phyloP scores from a whole-genome alignment of 495 filamentous ascomycete species.

The Aspergillus sclerotioniger region DNA sequence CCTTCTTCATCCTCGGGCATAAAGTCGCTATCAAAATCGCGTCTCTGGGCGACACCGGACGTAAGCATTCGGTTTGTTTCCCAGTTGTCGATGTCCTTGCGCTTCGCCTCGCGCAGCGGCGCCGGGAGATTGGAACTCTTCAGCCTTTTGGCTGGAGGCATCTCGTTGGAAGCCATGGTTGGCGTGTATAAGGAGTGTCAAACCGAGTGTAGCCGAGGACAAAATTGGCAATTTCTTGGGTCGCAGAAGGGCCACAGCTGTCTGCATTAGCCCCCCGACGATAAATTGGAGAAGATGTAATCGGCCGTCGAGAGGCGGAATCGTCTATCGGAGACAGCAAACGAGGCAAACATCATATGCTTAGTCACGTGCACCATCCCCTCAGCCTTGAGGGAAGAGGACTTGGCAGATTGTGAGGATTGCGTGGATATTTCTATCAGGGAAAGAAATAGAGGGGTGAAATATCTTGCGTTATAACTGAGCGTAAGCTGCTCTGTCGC shows the following conservation, averaged over 20 bases:
- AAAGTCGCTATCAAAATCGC: constrained; percentile 76
- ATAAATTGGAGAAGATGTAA: constrained; percentile 6
- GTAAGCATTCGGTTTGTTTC: constrained; percentile 98
- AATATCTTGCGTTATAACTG: neutral
- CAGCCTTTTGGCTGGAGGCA: constrained; percentile 44
- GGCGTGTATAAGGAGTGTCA: neutral
- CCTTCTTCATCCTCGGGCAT: constrained; percentile 89
- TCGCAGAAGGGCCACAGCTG: constrained; percentile 13
- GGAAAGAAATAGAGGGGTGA: too few relatives aligned
- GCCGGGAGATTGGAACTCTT: constrained; percentile 42
- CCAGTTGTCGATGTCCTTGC: constrained; percentile 96
- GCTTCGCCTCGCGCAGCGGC: constrained; percentile 57
- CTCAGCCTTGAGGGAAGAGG: neutral
- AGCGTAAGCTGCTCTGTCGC: neutral
- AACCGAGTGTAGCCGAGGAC: neutral
- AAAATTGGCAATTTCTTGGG: neutral
- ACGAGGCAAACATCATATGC: constrained; percentile 14
- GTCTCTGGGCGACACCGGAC: constrained; percentile 87
- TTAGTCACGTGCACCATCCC: constrained; percentile 9
- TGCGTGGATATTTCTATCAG: too few relatives aligned
- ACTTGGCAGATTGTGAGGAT: neutral
- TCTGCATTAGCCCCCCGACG: constrained; percentile 8
- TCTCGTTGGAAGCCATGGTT: constrained; percentile 39
- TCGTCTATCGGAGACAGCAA: constrained; percentile 12
- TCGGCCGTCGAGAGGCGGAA: constrained; percentile 2